phyloP scores from a whole-genome alignment of 495 filamentous ascomycete species.

The Articulospora tetracladia region DNA sequence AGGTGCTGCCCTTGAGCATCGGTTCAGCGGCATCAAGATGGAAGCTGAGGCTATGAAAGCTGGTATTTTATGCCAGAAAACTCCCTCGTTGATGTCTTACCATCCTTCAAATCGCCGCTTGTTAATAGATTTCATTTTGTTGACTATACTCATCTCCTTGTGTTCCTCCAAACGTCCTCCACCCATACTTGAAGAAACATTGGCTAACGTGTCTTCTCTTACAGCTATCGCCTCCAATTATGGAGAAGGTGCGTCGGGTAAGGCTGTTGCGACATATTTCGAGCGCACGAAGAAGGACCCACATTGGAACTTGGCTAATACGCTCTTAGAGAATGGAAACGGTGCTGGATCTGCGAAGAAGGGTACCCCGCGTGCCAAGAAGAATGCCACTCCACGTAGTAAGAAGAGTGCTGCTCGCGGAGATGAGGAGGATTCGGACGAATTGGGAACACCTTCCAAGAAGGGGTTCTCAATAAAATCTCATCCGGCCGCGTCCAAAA shows the following conservation, averaged over 20 bases:
- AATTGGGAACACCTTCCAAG: conserved; percentile 10
- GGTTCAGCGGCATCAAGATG: conserved; percentile 37
- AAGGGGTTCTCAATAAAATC: conserved; percentile 10
- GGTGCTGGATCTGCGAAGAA: neutral
- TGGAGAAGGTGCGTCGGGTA: conserved; percentile 19
- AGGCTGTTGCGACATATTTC: conserved; percentile 20
- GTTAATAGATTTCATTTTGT: conserved; percentile 12
- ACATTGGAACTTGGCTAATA: conserved; percentile 20
- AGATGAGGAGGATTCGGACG: neutral
- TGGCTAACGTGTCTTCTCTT: conserved; percentile 20
- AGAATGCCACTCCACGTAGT: neutral
- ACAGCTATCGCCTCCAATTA: conserved; percentile 19
- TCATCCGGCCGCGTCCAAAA: conserved; percentile 6
- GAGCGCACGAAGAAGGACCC: conserved; percentile 17
- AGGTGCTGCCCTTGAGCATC: conserved; percentile 38
- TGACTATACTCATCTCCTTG: conserved; percentile 9
- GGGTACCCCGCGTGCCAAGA: neutral
- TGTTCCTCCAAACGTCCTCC: conserved; percentile 5
- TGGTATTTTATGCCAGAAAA: conserved; percentile 9
- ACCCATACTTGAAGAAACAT: conserved; percentile 7
- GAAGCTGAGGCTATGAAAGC: conserved; percentile 32
- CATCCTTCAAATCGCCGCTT: neutral
- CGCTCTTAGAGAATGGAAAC: conserved; percentile 3
- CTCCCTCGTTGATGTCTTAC: conserved; percentile 1
- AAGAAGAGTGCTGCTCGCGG: neutral